A percentile compares a stretch with the other conserved stretches of the same genome.
Evolutionary conservation across 2,329 filamentous ascomycete species (phyloP).

Genomic region (Epichloe glyceriae): DNA sequence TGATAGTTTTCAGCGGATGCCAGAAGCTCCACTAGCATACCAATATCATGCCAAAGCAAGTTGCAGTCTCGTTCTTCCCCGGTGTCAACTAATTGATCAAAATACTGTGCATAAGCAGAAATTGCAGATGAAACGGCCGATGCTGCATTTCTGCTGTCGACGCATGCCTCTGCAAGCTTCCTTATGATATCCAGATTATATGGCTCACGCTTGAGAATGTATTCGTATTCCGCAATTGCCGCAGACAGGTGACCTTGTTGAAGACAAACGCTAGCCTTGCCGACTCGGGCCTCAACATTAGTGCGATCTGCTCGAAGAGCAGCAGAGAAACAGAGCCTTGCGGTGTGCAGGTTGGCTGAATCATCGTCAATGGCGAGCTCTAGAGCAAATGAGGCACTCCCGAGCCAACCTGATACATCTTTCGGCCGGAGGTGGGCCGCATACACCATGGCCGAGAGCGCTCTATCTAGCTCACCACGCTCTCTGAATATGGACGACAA

Average conservation of each 20-base stretch:
- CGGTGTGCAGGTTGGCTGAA: slow-evolving; percentile 35
- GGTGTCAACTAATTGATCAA: slow-evolving; percentile 27
- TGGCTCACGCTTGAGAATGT: slow-evolving; percentile 37
- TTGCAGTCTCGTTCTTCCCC: slow-evolving; percentile 20
- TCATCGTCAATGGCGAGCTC: slow-evolving; percentile 35
- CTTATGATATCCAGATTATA: slow-evolving; percentile 42
- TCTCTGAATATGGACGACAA: slow-evolving; percentile 49
- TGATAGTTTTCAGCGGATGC: slow-evolving; percentile 48
- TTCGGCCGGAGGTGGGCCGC: slow-evolving; percentile 51
- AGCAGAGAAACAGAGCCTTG: slow-evolving; percentile 45
- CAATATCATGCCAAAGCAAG: slow-evolving; percentile 67
- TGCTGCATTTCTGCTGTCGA: slow-evolving; percentile 36
- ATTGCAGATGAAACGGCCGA: slow-evolving; percentile 26
- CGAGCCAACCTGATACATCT: slow-evolving; percentile 45
- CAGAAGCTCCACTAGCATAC: slow-evolving; percentile 74
- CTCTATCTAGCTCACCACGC: slow-evolving; percentile 41
- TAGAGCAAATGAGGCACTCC: slow-evolving; percentile 43
- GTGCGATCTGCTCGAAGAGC: slow-evolving; percentile 45
- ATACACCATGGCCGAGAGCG: slow-evolving; percentile 46
- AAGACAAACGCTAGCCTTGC: slow-evolving; percentile 45
- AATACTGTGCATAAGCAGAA: slow-evolving; percentile 34
- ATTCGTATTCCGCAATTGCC: slow-evolving; percentile 44
- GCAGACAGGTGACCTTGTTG: slow-evolving; percentile 39
- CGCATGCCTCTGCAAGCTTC: slow-evolving; percentile 43
- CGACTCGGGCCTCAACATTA: slow-evolving; percentile 43